phyloP scores from a whole-genome alignment of 1,284 basidiomycete genomes.

The Inonotus hispidus region DNA sequence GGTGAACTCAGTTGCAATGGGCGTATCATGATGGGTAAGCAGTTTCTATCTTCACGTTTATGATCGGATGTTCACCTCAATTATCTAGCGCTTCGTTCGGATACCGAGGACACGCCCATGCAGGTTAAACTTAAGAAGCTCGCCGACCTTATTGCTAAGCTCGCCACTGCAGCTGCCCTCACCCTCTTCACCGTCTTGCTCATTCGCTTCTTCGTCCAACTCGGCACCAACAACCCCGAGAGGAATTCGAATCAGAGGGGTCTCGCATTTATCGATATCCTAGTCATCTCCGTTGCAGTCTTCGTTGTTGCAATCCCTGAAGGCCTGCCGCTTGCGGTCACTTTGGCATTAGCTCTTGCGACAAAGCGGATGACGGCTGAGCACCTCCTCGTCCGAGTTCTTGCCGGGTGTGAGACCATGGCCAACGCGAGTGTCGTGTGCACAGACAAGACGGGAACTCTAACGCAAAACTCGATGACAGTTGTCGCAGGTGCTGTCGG shows the following conservation, averaged over 20 bases:
- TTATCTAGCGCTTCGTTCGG: constrained; percentile 64
- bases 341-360: constrained; percentile 51
- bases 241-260: constrained; percentile 80
- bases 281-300: constrained; percentile 91
- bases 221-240: constrained; percentile 51
- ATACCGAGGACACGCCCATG: constrained; percentile 83
- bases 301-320: constrained; percentile 97
- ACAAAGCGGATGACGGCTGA: constrained; percentile 96
- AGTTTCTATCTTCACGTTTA: not conserved
- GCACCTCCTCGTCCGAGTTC: constrained; percentile 90
- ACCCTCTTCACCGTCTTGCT: constrained; percentile 86
- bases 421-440: not conserved
- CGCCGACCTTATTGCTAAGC: constrained; percentile 91
- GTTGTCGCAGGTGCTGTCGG: constrained; percentile 95
- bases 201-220: constrained; percentile 91
- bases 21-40: constrained; percentile 89
- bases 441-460: constrained; percentile 59
- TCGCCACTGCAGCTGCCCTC: constrained; percentile 78
- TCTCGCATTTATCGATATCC: constrained; percentile 86
- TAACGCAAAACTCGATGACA: constrained; percentile 92
- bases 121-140: constrained; percentile 61
- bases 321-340: constrained; percentile 83
- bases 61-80: constrained; percentile 12
- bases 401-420: constrained; percentile 93
- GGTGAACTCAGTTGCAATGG: constrained; percentile 50